Conservation (phyloP, 2,329 filamentous ascomycete genomes). For the Colletotrichum falcatum region DNA sequence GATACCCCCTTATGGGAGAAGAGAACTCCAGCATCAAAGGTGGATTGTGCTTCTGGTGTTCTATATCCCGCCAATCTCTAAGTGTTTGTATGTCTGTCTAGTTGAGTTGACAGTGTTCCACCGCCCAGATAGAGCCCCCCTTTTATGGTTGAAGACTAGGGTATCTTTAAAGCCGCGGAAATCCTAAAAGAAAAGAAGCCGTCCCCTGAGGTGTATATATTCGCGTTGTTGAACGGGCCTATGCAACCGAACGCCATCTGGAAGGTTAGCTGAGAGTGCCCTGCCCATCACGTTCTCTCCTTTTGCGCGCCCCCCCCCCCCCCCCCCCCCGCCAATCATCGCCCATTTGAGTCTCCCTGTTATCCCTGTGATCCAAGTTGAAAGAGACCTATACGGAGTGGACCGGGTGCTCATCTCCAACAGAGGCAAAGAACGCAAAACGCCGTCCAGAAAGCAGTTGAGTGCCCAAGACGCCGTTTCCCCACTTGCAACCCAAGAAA, state of each 20-base stretch:
- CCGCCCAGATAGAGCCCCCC: constrained; percentile 38
- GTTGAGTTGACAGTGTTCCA: constrained; percentile 46
- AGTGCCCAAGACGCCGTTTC: constrained; percentile 30
- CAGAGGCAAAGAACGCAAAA: constrained; percentile 17
- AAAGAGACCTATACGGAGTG: constrained; percentile 13
- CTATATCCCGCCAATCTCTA: background rate
- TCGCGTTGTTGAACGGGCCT: constrained; percentile 38
- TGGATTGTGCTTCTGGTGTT: background rate
- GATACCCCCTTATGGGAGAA: constrained; percentile 21
- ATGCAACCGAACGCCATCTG: constrained; percentile 38
- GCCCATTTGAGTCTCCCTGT: background rate
- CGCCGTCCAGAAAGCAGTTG: constrained; percentile 37
- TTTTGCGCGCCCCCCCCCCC: background rate
- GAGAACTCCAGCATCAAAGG: background rate
- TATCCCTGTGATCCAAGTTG: constrained; percentile 20
- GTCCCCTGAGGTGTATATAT: background rate
- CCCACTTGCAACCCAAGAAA: background rate
- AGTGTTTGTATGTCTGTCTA: constrained; percentile 42
- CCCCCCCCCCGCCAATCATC: background rate
- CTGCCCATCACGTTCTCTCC: background rate
- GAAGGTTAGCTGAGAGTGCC: constrained; percentile 40
- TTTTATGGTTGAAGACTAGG: constrained; percentile 50
- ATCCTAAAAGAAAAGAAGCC: constrained; percentile 32
- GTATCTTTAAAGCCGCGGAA: constrained; percentile 49
- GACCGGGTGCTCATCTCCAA: constrained; percentile 14